These are phyloP conservation scores for Aureobasidium sp. DNA, from an alignment of 2,329 filamentous ascomycete species.

Conservation along the genomic window DNA sequence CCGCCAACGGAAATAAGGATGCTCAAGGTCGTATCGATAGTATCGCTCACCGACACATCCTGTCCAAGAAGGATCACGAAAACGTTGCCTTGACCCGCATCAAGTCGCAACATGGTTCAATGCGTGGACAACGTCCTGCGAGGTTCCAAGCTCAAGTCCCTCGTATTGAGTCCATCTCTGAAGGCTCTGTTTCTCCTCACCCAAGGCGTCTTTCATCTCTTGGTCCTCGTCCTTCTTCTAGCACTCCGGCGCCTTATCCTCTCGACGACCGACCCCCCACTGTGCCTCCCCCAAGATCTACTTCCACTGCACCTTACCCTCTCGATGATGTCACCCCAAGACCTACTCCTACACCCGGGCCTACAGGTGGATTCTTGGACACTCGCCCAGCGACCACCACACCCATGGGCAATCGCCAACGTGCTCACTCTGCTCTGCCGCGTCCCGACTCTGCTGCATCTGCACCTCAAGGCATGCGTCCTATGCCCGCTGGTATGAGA, in stretches of 20 bases:
- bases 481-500: not conserved
- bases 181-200: constrained; percentile 33
- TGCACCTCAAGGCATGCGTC: not conserved
- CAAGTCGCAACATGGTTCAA: constrained; percentile 48
- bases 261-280: constrained; percentile 33
- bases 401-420: constrained; percentile 40
- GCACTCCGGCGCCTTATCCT: constrained; percentile 23
- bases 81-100: constrained; percentile 82
- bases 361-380: constrained; percentile 19
- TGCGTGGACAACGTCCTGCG: constrained; percentile 38
- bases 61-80: constrained; percentile 89
- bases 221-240: constrained; percentile 6
- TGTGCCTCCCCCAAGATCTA: constrained; percentile 44
- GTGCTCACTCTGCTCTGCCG: constrained; percentile 43
- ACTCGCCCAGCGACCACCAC: constrained; percentile 38
- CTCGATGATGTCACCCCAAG: constrained; percentile 52
- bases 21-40: constrained; percentile 74
- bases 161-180: constrained; percentile 31
- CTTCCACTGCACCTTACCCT: constrained; percentile 60
- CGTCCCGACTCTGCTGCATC: constrained; percentile 21
- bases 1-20: constrained; percentile 86
- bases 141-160: constrained; percentile 30
- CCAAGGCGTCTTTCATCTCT: constrained; percentile 17
- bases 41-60: constrained; percentile 63
- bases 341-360: not conserved